Percentiles rank a stretch among this genome's conserved stretches.
These are phyloP conservation scores for Nemania sp. DNA, from an alignment of 2,329 filamentous ascomycete genomes.

Conservation along the genomic window DNA sequence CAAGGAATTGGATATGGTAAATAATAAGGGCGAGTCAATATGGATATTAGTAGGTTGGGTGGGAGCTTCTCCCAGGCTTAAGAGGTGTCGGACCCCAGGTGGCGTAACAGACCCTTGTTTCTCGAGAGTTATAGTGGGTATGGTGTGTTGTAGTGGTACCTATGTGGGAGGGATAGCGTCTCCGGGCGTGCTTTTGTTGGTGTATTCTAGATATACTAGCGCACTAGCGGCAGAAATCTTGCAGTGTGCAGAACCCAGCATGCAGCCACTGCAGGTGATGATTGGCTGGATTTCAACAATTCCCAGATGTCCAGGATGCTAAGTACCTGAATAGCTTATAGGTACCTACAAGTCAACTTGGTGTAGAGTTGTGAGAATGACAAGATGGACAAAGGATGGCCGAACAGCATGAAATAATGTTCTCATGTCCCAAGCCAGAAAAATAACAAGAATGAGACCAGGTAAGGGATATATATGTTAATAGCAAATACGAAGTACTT, in stretches of 20 bases:
- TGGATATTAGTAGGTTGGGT: constrained; percentile 11
- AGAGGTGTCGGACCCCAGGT: neutral
- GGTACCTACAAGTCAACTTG: too few relatives aligned
- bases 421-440: neutral
- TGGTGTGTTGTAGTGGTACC: too few relatives aligned
- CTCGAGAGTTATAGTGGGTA: neutral
- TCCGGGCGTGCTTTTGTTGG: too few relatives aligned
- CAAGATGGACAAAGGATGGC: neutral
- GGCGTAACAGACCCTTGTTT: constrained; percentile 15
- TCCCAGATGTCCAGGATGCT: too few relatives aligned
- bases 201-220: too few relatives aligned
- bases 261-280: neutral
- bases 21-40: constrained; percentile 1
- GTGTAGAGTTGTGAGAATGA: neutral
- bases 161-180: too few relatives aligned
- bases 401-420: too few relatives aligned
- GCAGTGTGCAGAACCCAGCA: constrained; percentile 12
- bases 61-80: constrained; percentile 6
- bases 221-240: constrained; percentile 1
- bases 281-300: too few relatives aligned
- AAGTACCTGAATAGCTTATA: too few relatives aligned
- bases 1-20: neutral
- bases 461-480: constrained; percentile 1
- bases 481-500: neutral
- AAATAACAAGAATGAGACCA: neutral